Conservation (phyloP, 108 stramenopile species). For the Nannochloropsis granulata region DNA sequence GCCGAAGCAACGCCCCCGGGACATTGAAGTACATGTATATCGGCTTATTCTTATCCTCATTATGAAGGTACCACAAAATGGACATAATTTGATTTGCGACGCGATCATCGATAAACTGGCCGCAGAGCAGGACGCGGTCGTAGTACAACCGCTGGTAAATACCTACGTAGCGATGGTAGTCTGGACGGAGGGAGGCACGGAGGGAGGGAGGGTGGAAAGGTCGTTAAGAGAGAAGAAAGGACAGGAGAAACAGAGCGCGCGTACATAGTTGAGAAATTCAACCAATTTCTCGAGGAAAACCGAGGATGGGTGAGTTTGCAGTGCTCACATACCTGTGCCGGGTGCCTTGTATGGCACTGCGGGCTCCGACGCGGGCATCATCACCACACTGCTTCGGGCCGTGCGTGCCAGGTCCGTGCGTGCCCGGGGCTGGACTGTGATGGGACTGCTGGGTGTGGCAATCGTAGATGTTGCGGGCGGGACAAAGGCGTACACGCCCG, state of each 20-base stretch:
- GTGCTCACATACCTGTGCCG: background rate
- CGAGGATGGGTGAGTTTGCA: too few species aligned
- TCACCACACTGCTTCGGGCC: background rate
- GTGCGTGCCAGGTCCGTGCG: background rate
- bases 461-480: background rate
- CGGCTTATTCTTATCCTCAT: conserved; percentile 43
- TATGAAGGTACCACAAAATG: conserved; percentile 10
- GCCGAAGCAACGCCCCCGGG: conserved; percentile 62
- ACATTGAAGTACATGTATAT: conserved; percentile 75
- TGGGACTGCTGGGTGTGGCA: background rate
- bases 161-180: conserved; percentile 56
- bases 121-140: conserved; percentile 74
- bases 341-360: background rate
- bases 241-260: too few species aligned
- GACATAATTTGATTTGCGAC: conserved; percentile 73
- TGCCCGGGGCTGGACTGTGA: background rate
- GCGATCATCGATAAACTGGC: conserved; percentile 70
- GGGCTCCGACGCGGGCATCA: background rate
- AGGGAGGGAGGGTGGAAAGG: too few species aligned
- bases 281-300: too few species aligned
- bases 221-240: too few species aligned
- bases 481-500: background rate
- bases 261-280: too few species aligned
- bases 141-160: conserved; percentile 70
- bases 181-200: conserved; percentile 33